Evolutionary conservation across 345 rosid species (phyloP).

Genomic region (Garcia nutans): DNA sequence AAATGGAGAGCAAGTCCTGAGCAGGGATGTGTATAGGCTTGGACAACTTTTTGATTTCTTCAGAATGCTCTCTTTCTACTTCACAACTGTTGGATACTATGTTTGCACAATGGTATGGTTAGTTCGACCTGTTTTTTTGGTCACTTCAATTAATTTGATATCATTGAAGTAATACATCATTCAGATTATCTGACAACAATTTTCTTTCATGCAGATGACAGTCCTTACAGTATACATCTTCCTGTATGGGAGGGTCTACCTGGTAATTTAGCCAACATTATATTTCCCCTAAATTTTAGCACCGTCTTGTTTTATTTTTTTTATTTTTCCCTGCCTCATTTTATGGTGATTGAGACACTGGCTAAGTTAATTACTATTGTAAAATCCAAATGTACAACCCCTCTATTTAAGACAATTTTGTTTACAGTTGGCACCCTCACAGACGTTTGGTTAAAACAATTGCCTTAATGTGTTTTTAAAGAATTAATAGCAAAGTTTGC

Average conservation of each 20-base stretch:
- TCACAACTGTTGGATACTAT: conserved; percentile 94
- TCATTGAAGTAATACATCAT: conserved; percentile 1
- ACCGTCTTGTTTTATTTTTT: background rate
- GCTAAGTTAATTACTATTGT: background rate
- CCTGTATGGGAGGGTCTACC: conserved; percentile 85
- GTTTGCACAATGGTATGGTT: conserved; percentile 91
- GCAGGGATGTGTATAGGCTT: conserved; percentile 92
- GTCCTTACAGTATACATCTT: conserved; percentile 90
- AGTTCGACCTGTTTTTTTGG: background rate
- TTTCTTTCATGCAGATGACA: conserved; percentile 76
- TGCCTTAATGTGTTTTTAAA: too few species aligned
- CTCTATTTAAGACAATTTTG: background rate
- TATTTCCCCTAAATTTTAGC: background rate
- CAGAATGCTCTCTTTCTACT: conserved; percentile 95
- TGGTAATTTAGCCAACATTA: conserved; percentile 54
- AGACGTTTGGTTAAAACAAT: too few species aligned
- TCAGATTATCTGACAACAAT: conserved; percentile 24
- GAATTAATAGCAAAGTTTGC: too few species aligned
- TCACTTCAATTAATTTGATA: conserved; percentile 11
- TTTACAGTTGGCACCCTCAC: too few species aligned
- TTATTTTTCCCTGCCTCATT: background rate
- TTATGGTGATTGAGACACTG: background rate
- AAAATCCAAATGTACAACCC: background rate
- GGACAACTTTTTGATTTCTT: conserved; percentile 98
- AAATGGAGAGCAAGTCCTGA: conserved; percentile 97